These are phyloP conservation scores for Fraxinus xanthoxyloides DNA, from an alignment of 305 asterid genomes.

Conservation along the genomic window DNA sequence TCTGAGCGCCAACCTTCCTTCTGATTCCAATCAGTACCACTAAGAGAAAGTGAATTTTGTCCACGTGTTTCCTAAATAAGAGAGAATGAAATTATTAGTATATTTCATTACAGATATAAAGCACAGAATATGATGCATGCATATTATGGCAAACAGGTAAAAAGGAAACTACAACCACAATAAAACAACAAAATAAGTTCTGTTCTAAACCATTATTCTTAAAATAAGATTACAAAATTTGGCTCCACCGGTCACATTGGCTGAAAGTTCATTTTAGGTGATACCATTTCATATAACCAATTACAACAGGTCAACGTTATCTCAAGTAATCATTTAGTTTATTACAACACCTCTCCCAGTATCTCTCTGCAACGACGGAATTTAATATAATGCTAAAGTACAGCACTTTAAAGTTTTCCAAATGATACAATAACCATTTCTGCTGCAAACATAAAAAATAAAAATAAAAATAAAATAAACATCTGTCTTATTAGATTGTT, in stretches of 20 bases:
- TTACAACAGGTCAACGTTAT: not conserved
- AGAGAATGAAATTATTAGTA: not conserved
- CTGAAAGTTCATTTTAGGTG: not conserved
- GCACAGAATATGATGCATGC: not conserved
- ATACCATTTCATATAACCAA: not conserved
- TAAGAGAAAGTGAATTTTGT: slow-evolving; percentile 83
- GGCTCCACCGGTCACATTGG: not conserved
- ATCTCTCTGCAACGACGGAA: not conserved
- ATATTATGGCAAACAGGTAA: not conserved
- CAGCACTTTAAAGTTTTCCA: not conserved
- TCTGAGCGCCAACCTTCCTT: slow-evolving; percentile 84
- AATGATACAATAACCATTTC: not conserved
- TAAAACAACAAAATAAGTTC: not conserved
- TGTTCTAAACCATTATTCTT: not conserved
- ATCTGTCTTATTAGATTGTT: not conserved
- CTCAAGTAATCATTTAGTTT: not conserved
- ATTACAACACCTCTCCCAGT: not conserved
- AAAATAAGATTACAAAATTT: not conserved
- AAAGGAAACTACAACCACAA: not conserved
- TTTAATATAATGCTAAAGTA: not conserved
- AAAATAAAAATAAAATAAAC: not conserved
- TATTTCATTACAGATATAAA: not conserved
- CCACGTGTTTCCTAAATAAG: slow-evolving; percentile 69
- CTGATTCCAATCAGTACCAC: slow-evolving; percentile 68
- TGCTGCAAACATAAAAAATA: not conserved